Conservation (phyloP, 495 filamentous ascomycete genomes). For the Aspergillus campestris region DNA sequence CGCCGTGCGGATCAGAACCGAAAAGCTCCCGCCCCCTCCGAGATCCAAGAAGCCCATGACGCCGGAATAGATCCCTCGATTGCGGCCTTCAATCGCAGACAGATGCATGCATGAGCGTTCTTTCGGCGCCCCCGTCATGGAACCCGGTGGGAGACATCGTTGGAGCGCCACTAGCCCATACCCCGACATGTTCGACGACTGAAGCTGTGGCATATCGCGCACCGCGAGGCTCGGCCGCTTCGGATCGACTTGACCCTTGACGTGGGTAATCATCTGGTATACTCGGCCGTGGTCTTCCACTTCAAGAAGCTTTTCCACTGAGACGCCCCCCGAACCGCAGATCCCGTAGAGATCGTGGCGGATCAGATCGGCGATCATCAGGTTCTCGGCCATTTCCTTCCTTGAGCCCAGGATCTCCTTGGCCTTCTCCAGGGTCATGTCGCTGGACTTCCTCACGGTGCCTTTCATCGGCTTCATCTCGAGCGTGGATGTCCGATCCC, state of each 20-base stretch:
- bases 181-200: conserved; percentile 32
- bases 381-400: conserved; percentile 91
- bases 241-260: conserved; percentile 56
- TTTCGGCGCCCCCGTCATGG: conserved; percentile 95
- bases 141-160: conserved; percentile 72
- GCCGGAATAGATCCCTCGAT: conserved; percentile 77
- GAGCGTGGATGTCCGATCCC: conserved; percentile 41
- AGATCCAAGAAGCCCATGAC: conserved; percentile 85
- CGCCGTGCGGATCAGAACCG: conserved; percentile 74
- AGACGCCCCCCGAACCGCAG: conserved; percentile 56
- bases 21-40: conserved; percentile 77
- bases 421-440: conserved; percentile 59
- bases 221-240: conserved; percentile 28
- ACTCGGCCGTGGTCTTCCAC: conserved; percentile 88
- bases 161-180: conserved; percentile 70
- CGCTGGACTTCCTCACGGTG: conserved; percentile 66
- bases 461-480: conserved; percentile 83
- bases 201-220: conserved; percentile 24
- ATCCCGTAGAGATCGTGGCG: conserved; percentile 84
- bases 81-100: conserved; percentile 51
- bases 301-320: conserved; percentile 61
- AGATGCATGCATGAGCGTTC: conserved; percentile 81
- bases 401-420: conserved; percentile 59
- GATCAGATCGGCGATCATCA: conserved; percentile 97
- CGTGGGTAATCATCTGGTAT: conserved; percentile 82